Evolutionary conservation across 1,139 yeast species (phyloP), one percentile per base, ranked within the genome.

Genomic region (Sugiyamaella xylanicola): DNA sequence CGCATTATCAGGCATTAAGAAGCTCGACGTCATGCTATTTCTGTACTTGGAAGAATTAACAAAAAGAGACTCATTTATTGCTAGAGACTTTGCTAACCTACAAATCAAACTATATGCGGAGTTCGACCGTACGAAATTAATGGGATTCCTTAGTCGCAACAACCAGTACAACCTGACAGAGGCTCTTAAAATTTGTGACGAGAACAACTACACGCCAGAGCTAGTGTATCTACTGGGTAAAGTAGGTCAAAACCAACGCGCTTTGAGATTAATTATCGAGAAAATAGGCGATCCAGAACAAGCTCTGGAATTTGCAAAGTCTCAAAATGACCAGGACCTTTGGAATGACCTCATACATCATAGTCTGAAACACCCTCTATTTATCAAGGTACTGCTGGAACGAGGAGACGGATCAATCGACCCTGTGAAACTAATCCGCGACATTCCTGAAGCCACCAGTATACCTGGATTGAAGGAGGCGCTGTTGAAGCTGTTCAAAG

Each of bases 301-400:
- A 63, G 98, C 98, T 0, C 87, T 93, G 36, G 80, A 79, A 16
- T 93, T 91, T 77, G 96, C 95, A 1, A 84, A 80, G 57, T 77
- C 79, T 15, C 84, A 87, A 61, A 83, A 85, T 53, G 95, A 89
- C 63, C 72, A 75, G 32, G 95, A 88, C 17, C 74, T 91, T 9
- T 92, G 97, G 96, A 83, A 83, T 48, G 83, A 84, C 47, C 75
- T 93, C 58, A 73, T 92, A 11, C 83, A 82, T 16, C 84, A 86
- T 68, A 85, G 96, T 17, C 78, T 86, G 74, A 77, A 79, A 45
- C 84, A 84, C 63, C 95, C 97, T 0, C 75, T 77, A 15, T 91
- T 89, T 67, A 85, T 92, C 54, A 82, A 83, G 59, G 87, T 88
- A 2, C 75, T 93, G 51, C 78, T 93, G 56, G 86, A 87, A 59